Conservation (phyloP, 2,329 filamentous ascomycete genomes). For the Fusarium sp. region DNA sequence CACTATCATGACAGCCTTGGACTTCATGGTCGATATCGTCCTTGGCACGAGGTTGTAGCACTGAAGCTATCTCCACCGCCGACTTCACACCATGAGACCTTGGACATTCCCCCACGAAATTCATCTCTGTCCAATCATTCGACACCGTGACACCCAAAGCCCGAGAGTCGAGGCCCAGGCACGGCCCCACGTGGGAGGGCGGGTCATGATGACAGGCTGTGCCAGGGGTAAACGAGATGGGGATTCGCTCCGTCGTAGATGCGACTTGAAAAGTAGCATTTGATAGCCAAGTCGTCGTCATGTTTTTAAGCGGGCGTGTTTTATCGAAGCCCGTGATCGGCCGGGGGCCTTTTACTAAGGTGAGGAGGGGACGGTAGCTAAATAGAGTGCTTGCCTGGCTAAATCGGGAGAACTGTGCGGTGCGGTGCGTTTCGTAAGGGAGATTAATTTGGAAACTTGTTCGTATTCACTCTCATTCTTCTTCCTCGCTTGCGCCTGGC, state of each 20-base stretch:
- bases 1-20: not conserved
- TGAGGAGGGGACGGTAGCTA: not conserved
- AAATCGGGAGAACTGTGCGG: not conserved
- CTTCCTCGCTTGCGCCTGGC: not conserved
- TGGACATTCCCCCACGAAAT: not conserved
- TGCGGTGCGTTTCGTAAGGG: not conserved
- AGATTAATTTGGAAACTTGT: conserved; percentile 2
- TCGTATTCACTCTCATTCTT: not conserved
- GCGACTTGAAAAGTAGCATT: not conserved
- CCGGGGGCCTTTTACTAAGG: not conserved
- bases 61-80: not conserved
- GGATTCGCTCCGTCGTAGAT: not conserved
- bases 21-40: not conserved
- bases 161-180: not conserved
- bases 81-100: not conserved
- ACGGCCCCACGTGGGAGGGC: conserved; percentile 33
- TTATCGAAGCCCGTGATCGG: not conserved
- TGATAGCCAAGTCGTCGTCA: not conserved
- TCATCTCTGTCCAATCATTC: conserved; percentile 35
- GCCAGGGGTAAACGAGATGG: not conserved
- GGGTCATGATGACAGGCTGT: conserved; percentile 16
- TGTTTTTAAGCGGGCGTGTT: not conserved
- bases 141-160: conserved; percentile 30
- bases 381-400: not conserved
- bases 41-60: not conserved